phyloP scores from a whole-genome alignment of 768 basidiomycete genomes.

The Suillus subalutaceus region DNA sequence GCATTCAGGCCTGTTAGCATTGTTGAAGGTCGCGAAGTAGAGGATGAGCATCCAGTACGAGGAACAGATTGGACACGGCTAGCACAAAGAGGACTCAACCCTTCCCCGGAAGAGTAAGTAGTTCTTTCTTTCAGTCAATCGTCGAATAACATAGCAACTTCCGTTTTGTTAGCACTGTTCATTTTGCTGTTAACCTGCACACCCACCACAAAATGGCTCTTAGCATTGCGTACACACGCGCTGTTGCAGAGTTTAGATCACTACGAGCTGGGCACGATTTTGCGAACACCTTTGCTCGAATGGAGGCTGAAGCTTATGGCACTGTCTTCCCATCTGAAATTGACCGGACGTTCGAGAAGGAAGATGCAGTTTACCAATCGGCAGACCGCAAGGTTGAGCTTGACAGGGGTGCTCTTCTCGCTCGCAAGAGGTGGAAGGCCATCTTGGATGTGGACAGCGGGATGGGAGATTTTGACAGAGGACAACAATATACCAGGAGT shows the following conservation, averaged over 20 bases:
- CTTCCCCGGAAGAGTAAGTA: conserved; percentile 88
- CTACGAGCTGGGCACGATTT: conserved; percentile 86
- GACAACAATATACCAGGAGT: conserved; percentile 68
- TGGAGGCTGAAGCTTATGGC: conserved; percentile 82
- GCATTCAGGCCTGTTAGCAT: conserved; percentile 80
- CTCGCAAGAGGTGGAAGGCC: conserved; percentile 79
- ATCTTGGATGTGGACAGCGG: conserved; percentile 49
- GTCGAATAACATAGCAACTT: conserved; percentile 15
- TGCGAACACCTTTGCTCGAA: conserved; percentile 70
- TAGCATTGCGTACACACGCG: conserved; percentile 76
- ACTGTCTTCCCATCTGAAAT: conserved; percentile 66
- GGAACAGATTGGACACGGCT: conserved; percentile 78
- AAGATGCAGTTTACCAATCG: conserved; percentile 61
- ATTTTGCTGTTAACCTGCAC: conserved; percentile 80
- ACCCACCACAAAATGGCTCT: conserved; percentile 63
- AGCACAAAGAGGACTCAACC: conserved; percentile 79
- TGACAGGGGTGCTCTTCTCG: conserved; percentile 62
- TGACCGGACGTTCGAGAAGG: conserved; percentile 60
- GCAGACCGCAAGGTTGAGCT: conserved; percentile 58
- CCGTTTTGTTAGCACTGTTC: conserved; percentile 62
- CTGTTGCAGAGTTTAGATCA: conserved; percentile 85
- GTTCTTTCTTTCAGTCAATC: neutral
- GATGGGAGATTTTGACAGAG: conserved; percentile 65
- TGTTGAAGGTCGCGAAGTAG: conserved; percentile 67
- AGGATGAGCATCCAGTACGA: conserved; percentile 54